Percentiles rank a stretch among this genome's conserved stretches.
These are phyloP conservation scores for Sporobolomyces pararoseus DNA, from an alignment of 768 basidiomycete genomes.

Conservation along the genomic window DNA sequence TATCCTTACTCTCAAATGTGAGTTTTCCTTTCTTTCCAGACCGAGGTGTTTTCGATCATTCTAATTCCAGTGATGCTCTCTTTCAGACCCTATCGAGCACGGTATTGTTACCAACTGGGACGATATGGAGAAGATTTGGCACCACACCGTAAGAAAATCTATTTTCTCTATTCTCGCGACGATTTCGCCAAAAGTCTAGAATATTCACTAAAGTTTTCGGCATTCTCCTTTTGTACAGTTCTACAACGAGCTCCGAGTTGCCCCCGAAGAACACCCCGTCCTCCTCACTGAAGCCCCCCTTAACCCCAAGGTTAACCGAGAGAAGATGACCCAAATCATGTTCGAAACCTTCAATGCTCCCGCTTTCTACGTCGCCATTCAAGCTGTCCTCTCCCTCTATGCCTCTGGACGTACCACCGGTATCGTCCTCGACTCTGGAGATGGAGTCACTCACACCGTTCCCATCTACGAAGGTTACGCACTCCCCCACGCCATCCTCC, in stretches of 20 bases:
- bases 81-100: constrained; percentile 75
- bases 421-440: constrained; percentile 92
- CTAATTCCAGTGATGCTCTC: neutral
- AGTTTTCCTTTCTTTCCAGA: neutral
- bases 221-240: constrained; percentile 53
- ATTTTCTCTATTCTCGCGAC: too few relatives aligned
- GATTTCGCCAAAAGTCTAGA: neutral
- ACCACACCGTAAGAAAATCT: constrained; percentile 38
- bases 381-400: constrained; percentile 79
- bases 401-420: constrained; percentile 91
- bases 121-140: constrained; percentile 98
- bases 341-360: constrained; percentile 93
- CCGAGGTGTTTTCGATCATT: neutral
- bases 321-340: constrained; percentile 96
- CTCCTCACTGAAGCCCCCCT: constrained; percentile 86
- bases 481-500: constrained; percentile 85
- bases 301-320: constrained; percentile 87
- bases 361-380: constrained; percentile 86
- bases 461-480: constrained; percentile 95
- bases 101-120: constrained; percentile 98
- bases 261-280: constrained; percentile 87
- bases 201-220: neutral
- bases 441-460: constrained; percentile 93
- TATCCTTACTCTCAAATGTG: constrained; percentile 74
- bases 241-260: constrained; percentile 91